These are phyloP conservation scores for Erythrophleum ivorense DNA, from an alignment of 331 rosid genomes.

Conservation along the genomic window DNA sequence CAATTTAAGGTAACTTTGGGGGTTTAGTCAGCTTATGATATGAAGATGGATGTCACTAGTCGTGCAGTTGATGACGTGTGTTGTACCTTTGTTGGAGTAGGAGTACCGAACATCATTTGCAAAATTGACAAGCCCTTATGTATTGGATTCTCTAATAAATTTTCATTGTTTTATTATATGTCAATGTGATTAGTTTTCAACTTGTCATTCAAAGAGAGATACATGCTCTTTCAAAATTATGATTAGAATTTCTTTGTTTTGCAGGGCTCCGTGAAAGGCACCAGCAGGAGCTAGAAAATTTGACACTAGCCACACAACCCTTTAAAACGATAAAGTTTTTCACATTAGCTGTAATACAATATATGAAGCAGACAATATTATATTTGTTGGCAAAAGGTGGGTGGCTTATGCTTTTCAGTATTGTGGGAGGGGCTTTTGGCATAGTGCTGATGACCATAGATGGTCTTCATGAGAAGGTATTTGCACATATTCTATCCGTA, in stretches of 20 bases:
- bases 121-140: conserved; percentile 16
- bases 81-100: conserved; percentile 7
- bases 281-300: conserved; percentile 68
- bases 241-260: conserved; percentile 40
- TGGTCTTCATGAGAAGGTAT: conserved; percentile 83
- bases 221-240: conserved; percentile 1
- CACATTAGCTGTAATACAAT: conserved; percentile 65
- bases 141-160: conserved; percentile 21
- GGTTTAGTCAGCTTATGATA: conserved; percentile 18
- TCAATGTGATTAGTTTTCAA: background rate
- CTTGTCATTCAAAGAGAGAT: conserved; percentile 24
- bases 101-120: conserved; percentile 27
- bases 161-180: background rate
- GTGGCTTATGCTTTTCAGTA: conserved; percentile 84
- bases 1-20: background rate
- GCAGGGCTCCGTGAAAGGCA: conserved; percentile 63
- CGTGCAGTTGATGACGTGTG: background rate
- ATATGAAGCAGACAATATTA: conserved; percentile 55
- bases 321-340: conserved; percentile 76
- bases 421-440: conserved; percentile 55
- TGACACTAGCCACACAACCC: conserved; percentile 79
- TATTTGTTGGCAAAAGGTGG: conserved; percentile 86
- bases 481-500: conserved; percentile 29
- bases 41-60: conserved; percentile 27
- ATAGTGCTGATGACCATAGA: conserved; percentile 66